phyloP scores from a whole-genome alignment of 2,329 filamentous ascomycete species.

The Clonostachys solani region DNA sequence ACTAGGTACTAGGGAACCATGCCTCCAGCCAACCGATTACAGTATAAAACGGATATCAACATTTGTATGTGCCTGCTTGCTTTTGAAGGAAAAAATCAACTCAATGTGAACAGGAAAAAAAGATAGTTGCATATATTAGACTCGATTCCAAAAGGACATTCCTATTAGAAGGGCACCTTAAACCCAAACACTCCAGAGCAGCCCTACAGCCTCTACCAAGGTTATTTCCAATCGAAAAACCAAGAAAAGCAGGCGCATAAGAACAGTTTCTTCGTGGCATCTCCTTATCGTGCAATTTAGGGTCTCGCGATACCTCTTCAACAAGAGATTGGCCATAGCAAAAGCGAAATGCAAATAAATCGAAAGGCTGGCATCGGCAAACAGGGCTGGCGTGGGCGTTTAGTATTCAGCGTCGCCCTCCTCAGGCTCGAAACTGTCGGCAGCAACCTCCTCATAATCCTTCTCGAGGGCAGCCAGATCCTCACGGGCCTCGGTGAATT shows the following conservation, averaged over 20 bases:
- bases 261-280: too few species aligned
- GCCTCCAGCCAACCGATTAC: not conserved
- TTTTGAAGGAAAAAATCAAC: slow-evolving; percentile 5
- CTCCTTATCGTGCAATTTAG: too few species aligned
- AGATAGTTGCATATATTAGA: slow-evolving; percentile 20
- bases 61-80: slow-evolving; percentile 22
- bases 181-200: too few species aligned
- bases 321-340: too few species aligned
- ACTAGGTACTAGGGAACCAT: not conserved
- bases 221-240: too few species aligned
- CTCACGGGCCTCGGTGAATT: slow-evolving; percentile 84
- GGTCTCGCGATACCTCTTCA: too few species aligned
- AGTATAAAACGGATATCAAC: slow-evolving; percentile 17
- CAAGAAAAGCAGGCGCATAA: too few species aligned
- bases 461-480: slow-evolving; percentile 81
- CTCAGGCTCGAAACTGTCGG: slow-evolving; percentile 62
- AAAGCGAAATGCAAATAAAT: too few species aligned
- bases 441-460: slow-evolving; percentile 82
- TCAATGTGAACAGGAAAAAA: slow-evolving; percentile 6
- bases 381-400: slow-evolving; percentile 4
- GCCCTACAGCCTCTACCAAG: too few species aligned
- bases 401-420: slow-evolving; percentile 74
- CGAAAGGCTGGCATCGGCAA: too few species aligned
- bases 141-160: slow-evolving; percentile 14
- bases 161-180: not conserved